Conservation (phyloP, 2,329 filamentous ascomycete species). For the Neodidymelliopsis sp. region DNA sequence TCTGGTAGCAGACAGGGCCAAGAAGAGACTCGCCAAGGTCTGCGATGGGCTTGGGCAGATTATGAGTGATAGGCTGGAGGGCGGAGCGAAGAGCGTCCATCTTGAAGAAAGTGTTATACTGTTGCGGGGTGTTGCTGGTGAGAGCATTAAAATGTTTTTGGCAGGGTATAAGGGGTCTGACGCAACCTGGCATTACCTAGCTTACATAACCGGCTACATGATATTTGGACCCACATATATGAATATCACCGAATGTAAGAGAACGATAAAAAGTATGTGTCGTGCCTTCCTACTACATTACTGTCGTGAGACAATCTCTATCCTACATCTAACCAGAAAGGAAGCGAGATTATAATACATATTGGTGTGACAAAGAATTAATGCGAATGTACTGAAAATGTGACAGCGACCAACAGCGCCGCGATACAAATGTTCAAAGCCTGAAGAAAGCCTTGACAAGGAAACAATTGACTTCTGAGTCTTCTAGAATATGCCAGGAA, state of each 20-base stretch:
- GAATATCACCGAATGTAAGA: no score
- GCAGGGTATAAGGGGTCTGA: conserved; percentile 11
- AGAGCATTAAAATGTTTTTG: conserved; percentile 13
- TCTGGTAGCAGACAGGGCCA: conserved; percentile 83
- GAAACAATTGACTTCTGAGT: neutral
- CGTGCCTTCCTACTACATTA: conserved; percentile 35
- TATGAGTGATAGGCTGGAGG: conserved; percentile 55
- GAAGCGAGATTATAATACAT: conserved; percentile 26
- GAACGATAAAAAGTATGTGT: no score
- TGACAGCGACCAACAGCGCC: conserved; percentile 13
- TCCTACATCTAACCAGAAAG: conserved; percentile 4
- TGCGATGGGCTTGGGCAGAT: conserved; percentile 51
- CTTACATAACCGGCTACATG: conserved; percentile 9
- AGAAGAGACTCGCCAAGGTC: conserved; percentile 64
- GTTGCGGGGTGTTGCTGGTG: conserved; percentile 15
- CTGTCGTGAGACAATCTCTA: conserved; percentile 4
- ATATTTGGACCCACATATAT: conserved; percentile 4
- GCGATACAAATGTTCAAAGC: neutral
- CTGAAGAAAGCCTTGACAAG: neutral
- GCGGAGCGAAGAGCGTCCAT: conserved; percentile 56
- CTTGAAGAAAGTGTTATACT: conserved; percentile 17
- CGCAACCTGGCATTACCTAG: conserved; percentile 20
- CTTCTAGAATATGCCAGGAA: conserved; percentile 59
- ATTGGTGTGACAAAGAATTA: conserved; percentile 9
- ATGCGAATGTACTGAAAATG: conserved; percentile 3